Evolutionary conservation across 2,329 filamentous ascomycete species (phyloP), one percentile per base, ranked within the genome.

Genomic region (Penicillium crustosum): DNA sequence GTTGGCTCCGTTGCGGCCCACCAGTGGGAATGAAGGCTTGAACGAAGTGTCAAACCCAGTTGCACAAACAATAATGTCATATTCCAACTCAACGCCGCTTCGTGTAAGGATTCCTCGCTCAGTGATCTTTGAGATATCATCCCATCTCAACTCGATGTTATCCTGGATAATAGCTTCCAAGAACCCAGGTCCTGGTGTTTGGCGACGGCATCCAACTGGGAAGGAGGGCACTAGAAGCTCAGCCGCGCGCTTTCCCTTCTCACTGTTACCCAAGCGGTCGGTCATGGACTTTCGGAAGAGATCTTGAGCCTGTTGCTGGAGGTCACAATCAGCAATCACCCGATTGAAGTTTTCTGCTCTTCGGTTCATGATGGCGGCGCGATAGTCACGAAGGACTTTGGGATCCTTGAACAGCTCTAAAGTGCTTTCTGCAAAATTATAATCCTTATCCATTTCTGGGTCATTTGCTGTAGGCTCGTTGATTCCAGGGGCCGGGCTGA

Each of bases 1-100:
- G 6, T 48, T 61, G 9, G 56, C 50, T 7, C 65, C 66, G 5
- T 68, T 53, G 0, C 61, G 63, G 3, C 78, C 70, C 15, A 73
- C 63, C 2, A 77, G 53, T 15, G 70, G 64, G 58, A 70, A 78
- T 7, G 65, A 64, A 3, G 76, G 77, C 1, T 65, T 63, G 36
- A 73, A 77, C 10, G 68, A 69, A 9, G 74, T 72, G 57, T 78
- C 69, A 58, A 77, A 79, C 0, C 77, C 77, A 0, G 76, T 79
- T 8, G 75, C 74, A 59, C 74, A 77, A 44, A 77, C 57, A 49
- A 71, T 68, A 2, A 72, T 44, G 38, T 74, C 71, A 31, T 71
- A 62, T 36, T 71, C 60, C 19, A 65, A 44, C 13, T 60, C 60
- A 6, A 57, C 45, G 0, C 63, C 66, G 23, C 64, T 48, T n/a